A percentile compares a stretch with the other conserved stretches of the same genome.
phyloP scores from a whole-genome alignment of 345 rosid genomes.

The Leavenworthia alabamica region DNA sequence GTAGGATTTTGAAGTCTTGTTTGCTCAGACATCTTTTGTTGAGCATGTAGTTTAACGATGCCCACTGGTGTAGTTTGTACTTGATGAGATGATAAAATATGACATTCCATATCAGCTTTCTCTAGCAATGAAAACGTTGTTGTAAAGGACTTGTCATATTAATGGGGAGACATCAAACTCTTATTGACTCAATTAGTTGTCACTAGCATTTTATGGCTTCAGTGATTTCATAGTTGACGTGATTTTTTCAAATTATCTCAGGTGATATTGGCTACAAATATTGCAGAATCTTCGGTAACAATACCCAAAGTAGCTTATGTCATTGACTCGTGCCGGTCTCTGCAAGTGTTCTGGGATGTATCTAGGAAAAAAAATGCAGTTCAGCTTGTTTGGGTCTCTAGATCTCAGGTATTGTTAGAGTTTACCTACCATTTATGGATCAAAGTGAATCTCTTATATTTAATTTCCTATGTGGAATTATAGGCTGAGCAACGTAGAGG shows the following conservation, averaged over 20 bases:
- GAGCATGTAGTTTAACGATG: background rate
- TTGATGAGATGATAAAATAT: background rate
- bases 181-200: background rate
- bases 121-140: background rate
- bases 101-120: background rate
- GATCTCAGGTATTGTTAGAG: slow-evolving; percentile 64
- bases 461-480: slow-evolving; percentile 22
- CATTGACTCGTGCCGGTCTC: slow-evolving; percentile 89
- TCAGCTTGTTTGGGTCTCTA: slow-evolving; percentile 84
- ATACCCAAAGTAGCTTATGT: slow-evolving; percentile 90
- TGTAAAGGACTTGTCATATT: background rate
- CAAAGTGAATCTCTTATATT: background rate
- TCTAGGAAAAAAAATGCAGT: slow-evolving; percentile 53
- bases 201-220: background rate
- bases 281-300: slow-evolving; percentile 95
- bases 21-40: background rate
- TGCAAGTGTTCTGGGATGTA: slow-evolving; percentile 85
- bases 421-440: background rate
- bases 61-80: background rate
- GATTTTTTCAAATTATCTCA: slow-evolving; percentile 18
- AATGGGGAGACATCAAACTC: slow-evolving; percentile 6
- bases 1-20: background rate
- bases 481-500: slow-evolving; percentile 95
- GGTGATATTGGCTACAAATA: slow-evolving; percentile 92
- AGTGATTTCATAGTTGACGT: background rate